Base-by-base conservation (phyloP, 139 green algal genomes). In the Auxenochlorella protothecoides region DNA sequence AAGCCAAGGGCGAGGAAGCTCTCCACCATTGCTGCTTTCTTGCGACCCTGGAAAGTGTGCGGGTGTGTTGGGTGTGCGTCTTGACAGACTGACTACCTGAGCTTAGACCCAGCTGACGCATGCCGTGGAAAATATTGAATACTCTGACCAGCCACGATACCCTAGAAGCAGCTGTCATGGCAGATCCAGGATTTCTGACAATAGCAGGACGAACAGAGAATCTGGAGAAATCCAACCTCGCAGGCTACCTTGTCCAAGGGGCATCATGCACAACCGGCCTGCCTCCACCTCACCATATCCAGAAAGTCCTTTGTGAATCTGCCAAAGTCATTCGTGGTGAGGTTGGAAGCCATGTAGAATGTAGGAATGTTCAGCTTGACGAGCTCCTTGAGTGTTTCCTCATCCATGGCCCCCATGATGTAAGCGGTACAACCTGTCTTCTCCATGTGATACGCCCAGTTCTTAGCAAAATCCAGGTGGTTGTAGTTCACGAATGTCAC, bases 401-500 rank as follows among this genome's bases (percentile, higher is more conserved):
- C 79, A 77, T 98, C 93, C 90, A 98, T 96, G 12, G 93, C 89
- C 3, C 84, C 71, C 16, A 70, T 74, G 13, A 92, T 55, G 73
- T 81, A 87, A 44, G 87, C 80, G 14, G 53, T 67, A 7, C 86
- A 76, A 15, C 84, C 81, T 12, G 81, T 66, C 8, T 66, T 53
- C 5, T 79, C 70, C 11, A 92, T 69, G 71, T 96, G 93, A n/a
- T 78, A 60, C 6, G 96, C 86, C 91, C 92, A 98, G 44, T 92
- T 95, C 63, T 85, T 71, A 3, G 91, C 91, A 85, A 98, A 98
- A 72, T 97, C 92, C 6, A 86, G 76, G 78, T 97, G 97, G 73
- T 96, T 88, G 65, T 84, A 87, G 73, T 98, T 97, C 59, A 92
- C 92, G 87, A 91, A 98, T 2, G 91, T 97, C 27, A 98, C 90